phyloP scores from a whole-genome alignment of 1,284 basidiomycete genomes.

The Thecaphora thlaspeos region DNA sequence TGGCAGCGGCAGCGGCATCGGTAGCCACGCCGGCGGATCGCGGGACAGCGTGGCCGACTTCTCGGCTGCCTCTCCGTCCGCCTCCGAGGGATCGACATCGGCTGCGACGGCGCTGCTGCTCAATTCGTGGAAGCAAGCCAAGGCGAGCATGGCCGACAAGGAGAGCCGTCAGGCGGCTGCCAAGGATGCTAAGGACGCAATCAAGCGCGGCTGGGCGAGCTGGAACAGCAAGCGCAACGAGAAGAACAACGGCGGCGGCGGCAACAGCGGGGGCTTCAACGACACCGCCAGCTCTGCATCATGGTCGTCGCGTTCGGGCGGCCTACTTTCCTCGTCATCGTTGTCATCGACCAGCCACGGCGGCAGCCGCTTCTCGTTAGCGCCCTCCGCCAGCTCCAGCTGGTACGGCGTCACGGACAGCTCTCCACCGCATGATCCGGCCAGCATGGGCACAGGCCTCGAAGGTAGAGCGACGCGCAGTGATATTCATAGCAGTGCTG shows the following conservation, averaged over 20 bases:
- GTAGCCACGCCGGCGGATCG: too few species aligned
- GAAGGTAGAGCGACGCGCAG: constrained; percentile 5
- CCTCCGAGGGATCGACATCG: background rate
- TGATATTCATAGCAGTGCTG: too few species aligned
- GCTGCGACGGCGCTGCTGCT: constrained; percentile 23
- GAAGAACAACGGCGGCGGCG: background rate
- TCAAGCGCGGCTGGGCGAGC: constrained; percentile 51
- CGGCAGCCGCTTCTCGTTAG: constrained; percentile 23
- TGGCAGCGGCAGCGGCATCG: too few species aligned
- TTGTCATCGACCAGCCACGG: background rate
- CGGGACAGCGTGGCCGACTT: too few species aligned
- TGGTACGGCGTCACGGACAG: constrained; percentile 34
- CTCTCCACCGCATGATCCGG: constrained; percentile 23
- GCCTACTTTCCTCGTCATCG: too few species aligned
- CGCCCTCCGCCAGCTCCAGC: constrained; percentile 22
- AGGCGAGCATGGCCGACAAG: constrained; percentile 52
- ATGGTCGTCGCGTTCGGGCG: background rate
- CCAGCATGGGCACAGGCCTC: constrained; percentile 31
- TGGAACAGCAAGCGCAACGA: constrained; percentile 45
- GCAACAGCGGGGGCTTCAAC: background rate
- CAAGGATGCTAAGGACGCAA: constrained; percentile 52
- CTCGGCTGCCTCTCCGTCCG: too few species aligned
- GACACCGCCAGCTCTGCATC: background rate
- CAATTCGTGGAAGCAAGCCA: constrained; percentile 49
- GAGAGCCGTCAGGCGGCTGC: constrained; percentile 48